Evolutionary conservation across 495 filamentous ascomycete species (phyloP).

Genomic region (Halenospora varia): DNA sequence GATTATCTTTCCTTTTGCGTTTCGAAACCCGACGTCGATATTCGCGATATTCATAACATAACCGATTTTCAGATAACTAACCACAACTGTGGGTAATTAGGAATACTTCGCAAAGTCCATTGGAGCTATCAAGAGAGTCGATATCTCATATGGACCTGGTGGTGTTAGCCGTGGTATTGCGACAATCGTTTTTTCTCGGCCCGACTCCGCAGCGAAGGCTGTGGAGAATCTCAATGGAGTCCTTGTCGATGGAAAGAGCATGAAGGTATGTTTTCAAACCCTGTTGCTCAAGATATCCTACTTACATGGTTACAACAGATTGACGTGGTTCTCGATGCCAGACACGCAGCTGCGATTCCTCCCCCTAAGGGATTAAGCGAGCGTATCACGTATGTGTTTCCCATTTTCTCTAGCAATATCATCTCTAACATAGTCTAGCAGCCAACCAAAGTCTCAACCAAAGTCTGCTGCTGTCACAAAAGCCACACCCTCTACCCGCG

Average conservation of each 20-base stretch:
- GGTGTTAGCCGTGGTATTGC: conserved; percentile 81
- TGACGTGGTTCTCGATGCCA: conserved; percentile 80
- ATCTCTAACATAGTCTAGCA: conserved; percentile 29
- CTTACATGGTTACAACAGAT: conserved; percentile 55
- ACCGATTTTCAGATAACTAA: conserved; percentile 31
- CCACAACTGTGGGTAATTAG: conserved; percentile 51
- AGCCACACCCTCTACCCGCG: conserved; percentile 36
- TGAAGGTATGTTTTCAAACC: conserved; percentile 61
- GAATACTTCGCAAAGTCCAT: conserved; percentile 90
- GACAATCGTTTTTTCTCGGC: conserved; percentile 70
- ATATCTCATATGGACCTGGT: conserved; percentile 88
- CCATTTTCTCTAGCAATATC: background rate
- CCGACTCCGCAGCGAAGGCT: conserved; percentile 76
- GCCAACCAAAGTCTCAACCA: conserved; percentile 68
- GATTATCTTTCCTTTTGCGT: conserved; percentile 24
- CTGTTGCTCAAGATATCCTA: conserved; percentile 24
- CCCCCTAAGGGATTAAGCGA: conserved; percentile 76
- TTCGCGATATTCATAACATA: conserved; percentile 12
- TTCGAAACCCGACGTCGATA: conserved; percentile 21
- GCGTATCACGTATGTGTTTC: conserved; percentile 65
- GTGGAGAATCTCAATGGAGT: conserved; percentile 78
- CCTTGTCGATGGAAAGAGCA: conserved; percentile 80
- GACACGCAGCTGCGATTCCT: conserved; percentile 59
- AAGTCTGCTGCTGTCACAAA: conserved; percentile 79
- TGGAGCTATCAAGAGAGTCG: conserved; percentile 82